Conservation (phyloP, 208 protist genomes). For the Acanthamoeba royreba region DNA sequence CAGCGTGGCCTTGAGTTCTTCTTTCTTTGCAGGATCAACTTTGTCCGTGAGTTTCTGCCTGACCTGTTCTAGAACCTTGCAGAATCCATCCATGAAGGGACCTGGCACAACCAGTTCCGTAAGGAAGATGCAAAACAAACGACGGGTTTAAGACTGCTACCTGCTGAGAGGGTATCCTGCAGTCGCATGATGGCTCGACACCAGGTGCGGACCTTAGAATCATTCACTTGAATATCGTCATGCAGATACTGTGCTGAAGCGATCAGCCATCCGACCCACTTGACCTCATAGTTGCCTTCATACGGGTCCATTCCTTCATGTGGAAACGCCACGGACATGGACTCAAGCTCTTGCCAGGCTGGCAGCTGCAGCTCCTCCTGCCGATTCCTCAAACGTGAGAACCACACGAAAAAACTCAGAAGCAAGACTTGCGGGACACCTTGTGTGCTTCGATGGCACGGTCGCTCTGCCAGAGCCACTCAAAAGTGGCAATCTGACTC, state of each 20-base stretch:
- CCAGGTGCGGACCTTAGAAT: neutral
- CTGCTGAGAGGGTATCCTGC: neutral
- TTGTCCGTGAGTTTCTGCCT: neutral
- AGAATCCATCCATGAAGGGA: neutral
- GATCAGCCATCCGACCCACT: neutral
- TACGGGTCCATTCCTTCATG: slow-evolving; percentile 13
- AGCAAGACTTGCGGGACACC: neutral
- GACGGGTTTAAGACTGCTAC: too few species aligned
- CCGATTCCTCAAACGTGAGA: neutral
- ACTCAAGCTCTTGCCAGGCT: neutral
- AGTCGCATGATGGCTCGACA: neutral
- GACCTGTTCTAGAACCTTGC: neutral
- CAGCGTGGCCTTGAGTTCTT: neutral
- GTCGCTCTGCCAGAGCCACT: neutral
- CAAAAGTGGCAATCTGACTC: neutral
- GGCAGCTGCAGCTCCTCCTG: neutral
- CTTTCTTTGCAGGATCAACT: neutral
- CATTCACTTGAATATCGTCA: neutral
- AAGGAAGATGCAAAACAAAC: too few species aligned
- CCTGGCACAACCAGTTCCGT: too few species aligned
- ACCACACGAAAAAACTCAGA: neutral
- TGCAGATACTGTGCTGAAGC: neutral
- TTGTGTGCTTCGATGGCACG: neutral
- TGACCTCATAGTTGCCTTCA: slow-evolving; percentile 5
- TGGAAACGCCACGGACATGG: neutral